A percentile compares a stretch with the other conserved stretches of the same genome.
Conservation (phyloP, 768 basidiomycete genomes). For the Suillus discolor region DNA sequence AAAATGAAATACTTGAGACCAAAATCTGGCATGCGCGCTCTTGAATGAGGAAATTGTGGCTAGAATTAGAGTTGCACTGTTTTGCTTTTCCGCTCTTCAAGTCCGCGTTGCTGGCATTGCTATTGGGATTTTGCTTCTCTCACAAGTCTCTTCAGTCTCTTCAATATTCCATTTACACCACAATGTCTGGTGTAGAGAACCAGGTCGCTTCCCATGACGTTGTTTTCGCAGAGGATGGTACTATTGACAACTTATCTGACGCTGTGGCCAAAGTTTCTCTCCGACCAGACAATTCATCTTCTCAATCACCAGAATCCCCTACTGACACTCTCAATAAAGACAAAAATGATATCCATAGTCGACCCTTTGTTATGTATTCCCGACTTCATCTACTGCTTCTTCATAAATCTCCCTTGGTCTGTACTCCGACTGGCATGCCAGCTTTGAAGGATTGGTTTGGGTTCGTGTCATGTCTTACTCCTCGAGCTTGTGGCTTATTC, state of each 20-base stretch:
- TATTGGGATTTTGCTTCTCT: constrained; percentile 12
- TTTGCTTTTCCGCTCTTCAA: constrained; percentile 20
- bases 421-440: constrained; percentile 75
- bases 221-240: constrained; percentile 15
- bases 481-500: constrained; percentile 26
- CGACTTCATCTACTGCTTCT: constrained; percentile 69
- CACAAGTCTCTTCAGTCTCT: constrained; percentile 14
- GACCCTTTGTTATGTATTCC: constrained; percentile 66
- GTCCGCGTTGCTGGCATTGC: constrained; percentile 17
- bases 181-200: constrained; percentile 37
- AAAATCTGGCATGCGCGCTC: constrained; percentile 19
- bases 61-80: constrained; percentile 15
- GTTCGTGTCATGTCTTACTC: constrained; percentile 44
- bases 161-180: constrained; percentile 17
- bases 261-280: constrained; percentile 36
- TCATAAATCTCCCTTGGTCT: constrained; percentile 74
- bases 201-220: constrained; percentile 6
- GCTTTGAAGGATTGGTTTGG: constrained; percentile 87
- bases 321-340: constrained; percentile 29
- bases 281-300: constrained; percentile 18
- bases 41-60: constrained; percentile 11
- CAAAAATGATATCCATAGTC: constrained; percentile 26
- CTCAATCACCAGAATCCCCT: constrained; percentile 17
- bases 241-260: constrained; percentile 33
- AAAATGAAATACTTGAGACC: constrained; percentile 80